Evolutionary conservation across 2,329 filamentous ascomycete genomes (phyloP).

Genomic region (Beauveria medogensis): DNA sequence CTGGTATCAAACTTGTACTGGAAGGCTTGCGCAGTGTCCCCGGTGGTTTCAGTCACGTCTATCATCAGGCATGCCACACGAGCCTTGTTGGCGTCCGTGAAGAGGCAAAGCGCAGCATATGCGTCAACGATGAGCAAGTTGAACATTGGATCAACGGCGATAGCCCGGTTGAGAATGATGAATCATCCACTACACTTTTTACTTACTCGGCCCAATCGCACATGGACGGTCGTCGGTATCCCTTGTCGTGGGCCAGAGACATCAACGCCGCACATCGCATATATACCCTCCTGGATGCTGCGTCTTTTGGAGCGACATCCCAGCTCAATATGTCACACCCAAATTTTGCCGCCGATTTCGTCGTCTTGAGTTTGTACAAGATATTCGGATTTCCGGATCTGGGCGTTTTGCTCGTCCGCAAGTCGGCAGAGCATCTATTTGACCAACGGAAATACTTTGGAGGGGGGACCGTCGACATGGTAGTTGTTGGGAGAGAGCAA

Average conservation of each 20-base stretch:
- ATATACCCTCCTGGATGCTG: slow-evolving; percentile 76
- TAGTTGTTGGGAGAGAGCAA: slow-evolving; percentile 64
- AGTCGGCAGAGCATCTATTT: slow-evolving; percentile 57
- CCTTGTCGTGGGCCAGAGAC: slow-evolving; percentile 56
- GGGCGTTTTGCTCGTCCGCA: slow-evolving; percentile 75
- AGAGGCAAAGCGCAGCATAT: slow-evolving; percentile 55
- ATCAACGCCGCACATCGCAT: slow-evolving; percentile 31
- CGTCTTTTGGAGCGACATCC: slow-evolving; percentile 70
- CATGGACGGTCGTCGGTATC: slow-evolving; percentile 73
- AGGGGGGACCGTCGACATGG: slow-evolving; percentile 88
- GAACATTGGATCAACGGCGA: slow-evolving; percentile 51
- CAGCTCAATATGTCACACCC: slow-evolving; percentile 61
- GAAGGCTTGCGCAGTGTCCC: slow-evolving; percentile 65
- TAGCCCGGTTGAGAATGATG: slow-evolving; percentile 21
- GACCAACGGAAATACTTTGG: slow-evolving; percentile 74
- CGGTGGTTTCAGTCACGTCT: slow-evolving; percentile 71
- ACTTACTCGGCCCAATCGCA: slow-evolving; percentile 90
- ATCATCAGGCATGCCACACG: slow-evolving; percentile 79
- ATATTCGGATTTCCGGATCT: slow-evolving; percentile 97
- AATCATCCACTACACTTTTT: slow-evolving; percentile 42
- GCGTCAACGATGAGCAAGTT: slow-evolving; percentile 59
- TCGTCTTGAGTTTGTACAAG: slow-evolving; percentile 84
- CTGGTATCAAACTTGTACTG: slow-evolving; percentile 76
- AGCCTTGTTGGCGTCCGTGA: slow-evolving; percentile 77
- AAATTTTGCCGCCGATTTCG: slow-evolving; percentile 68